A percentile compares a stretch with the other conserved stretches of the same genome.
Evolutionary conservation across 176 grass and related monocot genomes (phyloP).

Genomic region (Cocos nucifera): DNA sequence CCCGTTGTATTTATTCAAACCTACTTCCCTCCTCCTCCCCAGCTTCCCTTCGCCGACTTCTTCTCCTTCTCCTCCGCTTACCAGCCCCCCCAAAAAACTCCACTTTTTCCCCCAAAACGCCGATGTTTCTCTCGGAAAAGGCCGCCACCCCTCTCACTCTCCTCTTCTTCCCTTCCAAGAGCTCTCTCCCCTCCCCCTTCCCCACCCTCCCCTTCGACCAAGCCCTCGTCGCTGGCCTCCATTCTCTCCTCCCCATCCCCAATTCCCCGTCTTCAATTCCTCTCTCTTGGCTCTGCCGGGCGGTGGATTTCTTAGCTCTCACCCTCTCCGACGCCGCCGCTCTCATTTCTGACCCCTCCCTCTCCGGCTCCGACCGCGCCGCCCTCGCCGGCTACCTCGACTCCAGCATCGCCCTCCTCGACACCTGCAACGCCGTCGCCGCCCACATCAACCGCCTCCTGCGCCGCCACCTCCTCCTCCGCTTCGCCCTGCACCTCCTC

Average conservation of each 20-base stretch:
- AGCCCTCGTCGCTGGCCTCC: constrained; percentile 28
- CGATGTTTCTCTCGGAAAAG: too few relatives aligned
- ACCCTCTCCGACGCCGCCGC: constrained; percentile 23
- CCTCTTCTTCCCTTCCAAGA: constrained; percentile 19
- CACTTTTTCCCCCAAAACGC: too few relatives aligned
- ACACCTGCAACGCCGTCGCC: constrained; percentile 57
- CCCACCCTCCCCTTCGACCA: constrained; percentile 16
- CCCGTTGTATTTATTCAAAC: too few relatives aligned
- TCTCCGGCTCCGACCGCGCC: constrained; percentile 1
- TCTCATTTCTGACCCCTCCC: constrained; percentile 7
- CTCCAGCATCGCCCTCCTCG: constrained; percentile 47
- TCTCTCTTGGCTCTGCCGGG: constrained; percentile 16
- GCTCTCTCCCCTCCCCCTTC: constrained; percentile 20
- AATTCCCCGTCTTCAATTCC: constrained; percentile 16
- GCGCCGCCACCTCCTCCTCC: constrained; percentile 46
- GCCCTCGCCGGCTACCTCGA: constrained; percentile 23
- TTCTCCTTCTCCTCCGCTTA: too few relatives aligned
- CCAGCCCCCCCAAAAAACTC: too few relatives aligned
- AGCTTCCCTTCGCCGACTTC: too few relatives aligned
- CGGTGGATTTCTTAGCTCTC: constrained; percentile 1
- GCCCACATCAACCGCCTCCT: constrained; percentile 37
- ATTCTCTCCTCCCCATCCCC: constrained; percentile 38
- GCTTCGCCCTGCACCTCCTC: constrained; percentile 58
- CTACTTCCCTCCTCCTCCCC: too few relatives aligned
- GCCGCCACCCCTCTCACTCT: constrained; percentile 21